A percentile compares a stretch with the other conserved stretches of the same genome.
Conservation (phyloP, 2,329 filamentous ascomycete species). For the Fusarium phyllophilum region DNA sequence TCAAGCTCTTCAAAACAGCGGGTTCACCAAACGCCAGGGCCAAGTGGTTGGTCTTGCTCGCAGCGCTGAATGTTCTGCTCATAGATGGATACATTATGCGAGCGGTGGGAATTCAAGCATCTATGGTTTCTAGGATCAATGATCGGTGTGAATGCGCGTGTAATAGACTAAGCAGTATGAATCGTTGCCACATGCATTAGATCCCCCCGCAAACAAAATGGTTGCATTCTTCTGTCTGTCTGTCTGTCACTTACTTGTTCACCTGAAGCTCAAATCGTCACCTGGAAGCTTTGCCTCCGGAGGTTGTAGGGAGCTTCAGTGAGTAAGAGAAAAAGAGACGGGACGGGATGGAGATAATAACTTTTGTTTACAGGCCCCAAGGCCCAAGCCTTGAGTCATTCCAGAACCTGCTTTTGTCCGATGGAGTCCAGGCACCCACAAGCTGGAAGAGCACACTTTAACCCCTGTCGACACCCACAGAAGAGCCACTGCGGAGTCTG, state of each 20-base stretch:
- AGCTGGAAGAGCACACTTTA: slow-evolving; percentile 14
- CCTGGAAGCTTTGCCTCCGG: slow-evolving; percentile 17
- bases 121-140: slow-evolving; percentile 22
- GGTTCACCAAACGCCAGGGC: slow-evolving; percentile 29
- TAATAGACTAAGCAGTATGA: slow-evolving; percentile 29
- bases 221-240: background rate
- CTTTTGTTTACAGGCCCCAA: slow-evolving; percentile 13
- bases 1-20: slow-evolving; percentile 24
- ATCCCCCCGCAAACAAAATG: slow-evolving; percentile 3
- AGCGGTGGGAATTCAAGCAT: slow-evolving; percentile 20
- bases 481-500: slow-evolving; percentile 27
- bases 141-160: slow-evolving; percentile 31
- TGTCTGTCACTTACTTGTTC: background rate
- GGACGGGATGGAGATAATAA: slow-evolving; percentile 21
- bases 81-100: slow-evolving; percentile 25
- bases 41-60: slow-evolving; percentile 1
- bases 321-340: slow-evolving; percentile 34
- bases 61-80: slow-evolving; percentile 26
- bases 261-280: slow-evolving; percentile 14
- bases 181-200: slow-evolving; percentile 30
- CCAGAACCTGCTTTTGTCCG: slow-evolving; percentile 37
- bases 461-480: slow-evolving; percentile 39
- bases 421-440: slow-evolving; percentile 29
- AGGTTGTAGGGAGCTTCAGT: slow-evolving; percentile 25
- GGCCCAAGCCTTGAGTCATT: slow-evolving; percentile 41